phyloP scores from a whole-genome alignment of 2,329 filamentous ascomycete genomes.

The Fusarium lyarnte region DNA sequence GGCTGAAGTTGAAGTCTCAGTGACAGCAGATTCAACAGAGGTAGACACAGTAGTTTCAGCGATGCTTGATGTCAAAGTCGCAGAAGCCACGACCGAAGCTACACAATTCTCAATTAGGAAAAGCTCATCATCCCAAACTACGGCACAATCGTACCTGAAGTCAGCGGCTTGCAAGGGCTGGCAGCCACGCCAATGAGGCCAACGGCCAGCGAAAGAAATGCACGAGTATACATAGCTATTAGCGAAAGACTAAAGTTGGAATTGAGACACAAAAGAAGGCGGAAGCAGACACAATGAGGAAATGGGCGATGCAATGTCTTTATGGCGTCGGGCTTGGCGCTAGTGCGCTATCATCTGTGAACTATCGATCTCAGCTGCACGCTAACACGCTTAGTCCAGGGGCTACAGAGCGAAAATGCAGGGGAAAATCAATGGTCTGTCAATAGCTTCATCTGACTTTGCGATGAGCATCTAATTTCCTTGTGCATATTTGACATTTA shows the following conservation, averaged over 20 bases:
- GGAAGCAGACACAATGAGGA: background rate
- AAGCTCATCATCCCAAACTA: background rate
- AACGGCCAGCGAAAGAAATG: background rate
- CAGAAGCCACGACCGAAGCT: background rate
- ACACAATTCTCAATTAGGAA: background rate
- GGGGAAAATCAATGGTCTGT: background rate
- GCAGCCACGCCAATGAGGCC: background rate
- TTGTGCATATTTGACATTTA: background rate
- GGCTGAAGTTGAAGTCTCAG: background rate
- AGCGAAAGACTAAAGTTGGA: background rate
- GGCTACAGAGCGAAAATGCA: rapidly evolving
- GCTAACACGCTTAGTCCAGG: background rate
- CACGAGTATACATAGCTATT: background rate
- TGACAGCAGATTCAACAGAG: background rate
- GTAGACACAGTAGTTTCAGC: background rate
- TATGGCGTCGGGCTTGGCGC: background rate
- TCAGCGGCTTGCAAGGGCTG: background rate
- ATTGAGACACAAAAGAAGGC: background rate
- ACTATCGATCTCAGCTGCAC: background rate
- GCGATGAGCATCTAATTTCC: background rate
- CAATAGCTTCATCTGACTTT: rapidly evolving
- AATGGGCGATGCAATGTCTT: background rate
- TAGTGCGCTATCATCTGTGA: background rate
- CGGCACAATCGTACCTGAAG: background rate
- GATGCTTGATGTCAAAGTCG: background rate